phyloP scores from a whole-genome alignment of 148 eudicot genomes.

The Cornus controversa region DNA sequence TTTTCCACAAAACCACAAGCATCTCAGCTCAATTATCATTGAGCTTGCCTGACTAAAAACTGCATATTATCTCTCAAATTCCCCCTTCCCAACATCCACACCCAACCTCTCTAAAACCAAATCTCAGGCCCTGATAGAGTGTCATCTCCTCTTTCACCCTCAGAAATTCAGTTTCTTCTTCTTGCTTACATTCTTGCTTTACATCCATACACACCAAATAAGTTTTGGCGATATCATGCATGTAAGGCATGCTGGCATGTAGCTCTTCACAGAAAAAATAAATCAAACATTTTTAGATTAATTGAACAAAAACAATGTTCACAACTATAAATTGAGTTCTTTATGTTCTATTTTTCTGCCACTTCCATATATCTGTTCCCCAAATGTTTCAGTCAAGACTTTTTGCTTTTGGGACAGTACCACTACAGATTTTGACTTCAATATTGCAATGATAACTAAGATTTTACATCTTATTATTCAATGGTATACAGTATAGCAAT shows the following conservation, averaged over 20 bases:
- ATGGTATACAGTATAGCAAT: not conserved
- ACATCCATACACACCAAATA: not conserved
- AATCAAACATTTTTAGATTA: no score
- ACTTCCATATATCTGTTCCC: not conserved
- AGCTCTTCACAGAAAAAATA: no score
- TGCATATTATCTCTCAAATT: not conserved
- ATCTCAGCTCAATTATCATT: not conserved
- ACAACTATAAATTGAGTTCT: not conserved
- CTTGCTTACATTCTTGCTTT: not conserved
- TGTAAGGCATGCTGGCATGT: no score
- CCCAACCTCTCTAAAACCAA: not conserved
- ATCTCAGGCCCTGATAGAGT: not conserved
- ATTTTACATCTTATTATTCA: not conserved
- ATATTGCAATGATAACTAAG: not conserved
- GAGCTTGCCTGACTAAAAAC: not conserved
- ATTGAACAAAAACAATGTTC: not conserved
- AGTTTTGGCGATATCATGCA: not conserved
- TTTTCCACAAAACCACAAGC: not conserved
- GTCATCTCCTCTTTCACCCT: not conserved
- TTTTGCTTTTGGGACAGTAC: not conserved
- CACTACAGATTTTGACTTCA: not conserved
- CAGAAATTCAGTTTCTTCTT: not conserved
- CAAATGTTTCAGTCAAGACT: no score
- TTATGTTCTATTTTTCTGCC: not conserved
- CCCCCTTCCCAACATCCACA: not conserved